Conservation (phyloP, 495 filamentous ascomycete genomes). For the Umbilicaria muhlenbergii region DNA sequence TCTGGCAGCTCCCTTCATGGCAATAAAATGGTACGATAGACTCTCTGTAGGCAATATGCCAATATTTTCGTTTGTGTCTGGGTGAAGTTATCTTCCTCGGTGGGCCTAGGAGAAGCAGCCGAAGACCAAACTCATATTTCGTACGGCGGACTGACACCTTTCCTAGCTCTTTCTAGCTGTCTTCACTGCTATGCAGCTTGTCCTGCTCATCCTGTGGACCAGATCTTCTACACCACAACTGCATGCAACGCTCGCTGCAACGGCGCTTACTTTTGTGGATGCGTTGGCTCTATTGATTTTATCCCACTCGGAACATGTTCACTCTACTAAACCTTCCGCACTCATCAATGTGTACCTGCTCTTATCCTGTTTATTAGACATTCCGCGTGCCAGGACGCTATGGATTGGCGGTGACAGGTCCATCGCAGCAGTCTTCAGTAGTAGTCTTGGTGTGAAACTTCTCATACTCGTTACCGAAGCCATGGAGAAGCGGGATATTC, state of each 20-base stretch:
- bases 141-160: no score
- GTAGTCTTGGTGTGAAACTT: slow-evolving; percentile 29
- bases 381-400: slow-evolving; percentile 36
- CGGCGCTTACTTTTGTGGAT: slow-evolving; percentile 26
- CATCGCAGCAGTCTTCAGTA: slow-evolving; percentile 31
- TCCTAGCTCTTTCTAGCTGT: no score
- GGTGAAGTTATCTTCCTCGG: no score
- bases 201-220: slow-evolving; percentile 33
- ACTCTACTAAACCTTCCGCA: slow-evolving; percentile 39
- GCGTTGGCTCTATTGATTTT: slow-evolving; percentile 27
- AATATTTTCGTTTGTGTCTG: no score
- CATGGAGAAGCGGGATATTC: slow-evolving; percentile 33
- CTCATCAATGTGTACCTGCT: slow-evolving; percentile 45
- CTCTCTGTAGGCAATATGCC: no score
- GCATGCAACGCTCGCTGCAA: slow-evolving; percentile 30
- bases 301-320: slow-evolving; percentile 41
- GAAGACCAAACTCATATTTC: no score
- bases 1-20: no score
- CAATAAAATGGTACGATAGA: no score
- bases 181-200: slow-evolving; percentile 22
- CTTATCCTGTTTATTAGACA: slow-evolving; percentile 42
- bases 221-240: slow-evolving; percentile 19
- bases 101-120: no score
- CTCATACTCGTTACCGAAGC: slow-evolving; percentile 38
- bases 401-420: slow-evolving; percentile 32